Base-by-base conservation (phyloP, 257 asterid genomes). In the Capsicum chinense region DNA sequence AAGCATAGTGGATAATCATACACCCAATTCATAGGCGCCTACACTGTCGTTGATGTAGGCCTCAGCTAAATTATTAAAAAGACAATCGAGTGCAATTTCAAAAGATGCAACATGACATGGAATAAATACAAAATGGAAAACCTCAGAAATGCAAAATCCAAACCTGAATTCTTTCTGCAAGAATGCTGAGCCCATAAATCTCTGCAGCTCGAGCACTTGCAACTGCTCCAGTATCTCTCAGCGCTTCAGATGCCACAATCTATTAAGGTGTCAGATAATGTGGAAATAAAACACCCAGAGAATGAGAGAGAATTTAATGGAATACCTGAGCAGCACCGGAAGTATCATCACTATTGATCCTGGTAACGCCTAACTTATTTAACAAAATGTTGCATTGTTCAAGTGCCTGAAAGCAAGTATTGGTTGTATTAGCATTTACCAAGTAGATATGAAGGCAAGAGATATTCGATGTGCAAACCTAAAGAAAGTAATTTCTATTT, bases 241-340 rank as follows among this genome's bases (percentile, higher is more conserved):
- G 70, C 35, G 93, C 91, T 85, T 87, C 87, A 78, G 92, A 80
- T 26, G 95, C 98, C 85, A 93, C 92, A 56, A 89, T 88, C 99
- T 95, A 93, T 87, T 85, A 80, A 44, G 73, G 86, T 82, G 89
- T 89, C 86, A 88, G 52, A 79, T 68, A 69, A 73, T 80, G 73
- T 58, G 52, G 5, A 58, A 11, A 9, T 44, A 59, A 64, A 84
- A 66, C 48, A 56, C 9, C 56, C 44, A 79, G 62, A 33, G 78
- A n/a, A 62, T n/a, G 35, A 83, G 9, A 66, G 83, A 83, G 64
- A 37, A 14, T 62, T n/a, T 50, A 70, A 35, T 79, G 35, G 19
- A 81, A 79, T 91, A 96, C 99, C 99, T 90, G 95, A 83, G 99
- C 98, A 13, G 99, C 94, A 50, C 94, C 92, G 63, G 98, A 98